These are phyloP conservation scores for Claviceps pusilla DNA, from an alignment of 2,329 filamentous ascomycete species.

Conservation along the genomic window DNA sequence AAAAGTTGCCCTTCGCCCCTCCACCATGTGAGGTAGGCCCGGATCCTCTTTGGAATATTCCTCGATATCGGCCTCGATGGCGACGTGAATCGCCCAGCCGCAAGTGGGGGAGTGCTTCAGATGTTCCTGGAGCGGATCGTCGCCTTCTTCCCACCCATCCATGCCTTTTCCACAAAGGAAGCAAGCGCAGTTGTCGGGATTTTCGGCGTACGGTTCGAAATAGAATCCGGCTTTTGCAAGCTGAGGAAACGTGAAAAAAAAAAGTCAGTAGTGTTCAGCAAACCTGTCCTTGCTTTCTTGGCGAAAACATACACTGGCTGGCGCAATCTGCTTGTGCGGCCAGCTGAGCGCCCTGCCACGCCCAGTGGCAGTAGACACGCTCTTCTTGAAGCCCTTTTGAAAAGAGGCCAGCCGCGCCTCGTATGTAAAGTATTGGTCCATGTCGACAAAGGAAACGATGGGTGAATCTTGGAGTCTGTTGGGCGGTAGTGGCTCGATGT, in stretches of 20 bases:
- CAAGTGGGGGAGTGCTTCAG: conserved; percentile 68
- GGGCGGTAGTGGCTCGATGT: not conserved
- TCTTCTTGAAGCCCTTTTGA: conserved; percentile 49
- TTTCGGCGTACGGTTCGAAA: conserved; percentile 60
- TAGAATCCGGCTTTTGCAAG: conserved; percentile 86
- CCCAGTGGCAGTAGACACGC: conserved; percentile 47
- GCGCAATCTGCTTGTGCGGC: conserved; percentile 47
- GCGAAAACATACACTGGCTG: conserved; percentile 15
- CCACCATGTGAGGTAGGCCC: conserved; percentile 51
- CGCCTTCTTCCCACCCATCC: conserved; percentile 81
- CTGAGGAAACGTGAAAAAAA: conserved; percentile 26
- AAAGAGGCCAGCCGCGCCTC: conserved; percentile 74
- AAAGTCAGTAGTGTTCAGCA: conserved; percentile 10
- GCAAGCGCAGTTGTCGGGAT: conserved; percentile 77
- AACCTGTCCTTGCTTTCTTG: not conserved
- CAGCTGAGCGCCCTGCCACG: conserved; percentile 48
- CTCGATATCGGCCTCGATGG: conserved; percentile 44
- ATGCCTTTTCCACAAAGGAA: conserved; percentile 74
- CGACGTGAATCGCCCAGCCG: conserved; percentile 67
- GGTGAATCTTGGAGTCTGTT: not conserved
- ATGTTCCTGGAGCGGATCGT: conserved; percentile 74
- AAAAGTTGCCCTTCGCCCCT: conserved; percentile 73
- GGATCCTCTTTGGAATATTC: conserved; percentile 61
- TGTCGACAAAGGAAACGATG: conserved; percentile 7
- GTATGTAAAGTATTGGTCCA: conserved; percentile 40